A percentile compares a stretch with the other conserved stretches of the same genome.
Evolutionary conservation across 495 filamentous ascomycete species (phyloP).

Genomic region (Stereocaulon alpinum): DNA sequence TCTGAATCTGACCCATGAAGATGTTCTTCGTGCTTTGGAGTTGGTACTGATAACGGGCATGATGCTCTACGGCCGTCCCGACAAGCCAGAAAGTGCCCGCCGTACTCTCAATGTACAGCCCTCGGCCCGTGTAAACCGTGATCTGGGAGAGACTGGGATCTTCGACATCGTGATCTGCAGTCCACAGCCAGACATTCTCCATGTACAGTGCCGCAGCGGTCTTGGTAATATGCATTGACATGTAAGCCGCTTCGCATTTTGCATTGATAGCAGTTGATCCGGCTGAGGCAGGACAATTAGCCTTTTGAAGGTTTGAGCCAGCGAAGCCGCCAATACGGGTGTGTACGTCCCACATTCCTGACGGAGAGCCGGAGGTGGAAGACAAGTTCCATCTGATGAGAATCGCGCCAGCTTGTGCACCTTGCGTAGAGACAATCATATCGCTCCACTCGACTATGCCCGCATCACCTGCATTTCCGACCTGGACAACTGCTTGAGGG

Average conservation of each 20-base stretch:
- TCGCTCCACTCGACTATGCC: conserved; percentile 50
- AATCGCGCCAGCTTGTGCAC: conserved; percentile 55
- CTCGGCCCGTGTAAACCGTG: conserved; percentile 59
- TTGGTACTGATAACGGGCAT: conserved; percentile 74
- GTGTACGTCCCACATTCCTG: conserved; percentile 51
- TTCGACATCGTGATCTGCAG: conserved; percentile 67
- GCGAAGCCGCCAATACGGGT: conserved; percentile 45
- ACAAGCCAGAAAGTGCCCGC: conserved; percentile 48
- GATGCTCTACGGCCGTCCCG: conserved; percentile 70
- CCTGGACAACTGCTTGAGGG: conserved; percentile 53
- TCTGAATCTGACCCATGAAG: conserved; percentile 69
- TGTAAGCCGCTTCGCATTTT: conserved; percentile 57
- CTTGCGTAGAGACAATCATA: conserved; percentile 48
- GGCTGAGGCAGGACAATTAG: conserved; percentile 39
- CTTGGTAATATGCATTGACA: conserved; percentile 56
- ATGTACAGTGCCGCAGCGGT: conserved; percentile 43
- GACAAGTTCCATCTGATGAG: conserved; percentile 68
- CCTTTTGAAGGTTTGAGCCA: conserved; percentile 40
- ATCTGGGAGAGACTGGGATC: conserved; percentile 47
- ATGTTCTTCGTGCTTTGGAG: conserved; percentile 57
- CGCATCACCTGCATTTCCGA: conserved; percentile 44
- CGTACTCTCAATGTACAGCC: conserved; percentile 49
- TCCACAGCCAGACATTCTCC: conserved; percentile 67
- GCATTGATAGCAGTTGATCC: conserved; percentile 27
- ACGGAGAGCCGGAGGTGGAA: conserved; percentile 29